Base-by-base conservation (phyloP, 2,329 filamentous ascomycete genomes). In the Periconia digitata region DNA sequence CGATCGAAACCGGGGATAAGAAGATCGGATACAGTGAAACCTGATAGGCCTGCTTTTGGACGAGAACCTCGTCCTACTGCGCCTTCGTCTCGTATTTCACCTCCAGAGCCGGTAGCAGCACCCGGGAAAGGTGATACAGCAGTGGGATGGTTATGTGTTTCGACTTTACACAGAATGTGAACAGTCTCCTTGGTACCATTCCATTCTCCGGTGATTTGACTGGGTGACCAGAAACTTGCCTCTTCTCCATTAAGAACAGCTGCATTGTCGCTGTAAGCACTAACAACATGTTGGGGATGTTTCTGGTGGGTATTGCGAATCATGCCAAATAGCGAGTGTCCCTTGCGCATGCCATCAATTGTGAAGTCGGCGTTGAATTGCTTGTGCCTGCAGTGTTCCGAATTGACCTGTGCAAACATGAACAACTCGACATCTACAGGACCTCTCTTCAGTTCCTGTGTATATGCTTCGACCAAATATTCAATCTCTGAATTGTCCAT, bases 361-460 rank as follows among this genome's bases (percentile, higher is more conserved):
- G 86, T 94, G 90, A 94, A 99, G 50, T 85, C 86, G 22, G 94
- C 92, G 72, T 99, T 99, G 82, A 99, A 99, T 62, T 95, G 89
- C 78, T 96, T 95, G 68, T 86, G 84, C 49, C 84, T 75, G 66
- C 84, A 96, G 73, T 97, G 92, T 79, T 99, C 94, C 3, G 92
- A 97, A 77, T 97, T 97, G 70, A 99, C 92, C 74, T 99, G 94
- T 15, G 92, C 92, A 71, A 97, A 99, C 94, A 97, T 97, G 79
- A 97, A 97, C 18, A 97, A 80, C 75, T 99, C 94, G 38, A 97
- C 89, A 69, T 97, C 94, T 51, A 91, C 86, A 1, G 90, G 90
- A 41, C 82, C 76, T 32, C 85, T 77, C 53, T 84, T 82, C 16
- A 86, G 76, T 48, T 79, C 81, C 32, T 84, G 77, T 6, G 83